Evolutionary conservation across 2,329 filamentous ascomycete species (phyloP).

Genomic region (Fusarium ramigenum): DNA sequence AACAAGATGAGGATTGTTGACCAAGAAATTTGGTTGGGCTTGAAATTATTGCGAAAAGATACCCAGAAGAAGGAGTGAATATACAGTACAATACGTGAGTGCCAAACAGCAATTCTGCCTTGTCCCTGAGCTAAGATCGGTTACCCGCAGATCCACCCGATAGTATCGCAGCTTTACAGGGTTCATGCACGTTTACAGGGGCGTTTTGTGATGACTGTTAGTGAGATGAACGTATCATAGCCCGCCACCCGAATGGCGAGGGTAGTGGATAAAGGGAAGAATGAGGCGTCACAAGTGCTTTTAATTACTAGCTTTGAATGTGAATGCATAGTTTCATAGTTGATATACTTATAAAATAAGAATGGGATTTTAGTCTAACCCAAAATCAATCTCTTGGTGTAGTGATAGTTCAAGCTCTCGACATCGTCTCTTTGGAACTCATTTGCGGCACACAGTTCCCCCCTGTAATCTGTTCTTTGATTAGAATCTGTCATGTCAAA

Average conservation of each 20-base stretch:
- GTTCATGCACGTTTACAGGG: background rate
- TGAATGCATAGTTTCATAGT: background rate
- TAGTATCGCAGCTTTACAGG: background rate
- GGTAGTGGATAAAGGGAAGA: accelerated
- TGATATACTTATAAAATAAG: accelerated
- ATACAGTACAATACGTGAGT: background rate
- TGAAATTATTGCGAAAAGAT: background rate
- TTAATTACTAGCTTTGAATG: accelerated
- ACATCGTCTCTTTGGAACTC: background rate
- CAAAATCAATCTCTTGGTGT: background rate
- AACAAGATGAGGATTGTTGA: no score
- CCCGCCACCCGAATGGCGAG: background rate
- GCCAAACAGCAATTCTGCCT: background rate
- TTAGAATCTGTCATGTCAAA: background rate
- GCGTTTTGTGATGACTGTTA: background rate
- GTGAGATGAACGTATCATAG: background rate
- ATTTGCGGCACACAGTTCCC: background rate
- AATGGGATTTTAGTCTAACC: background rate
- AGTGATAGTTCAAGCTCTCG: background rate
- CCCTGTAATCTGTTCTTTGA: background rate
- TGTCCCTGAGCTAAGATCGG: background rate
- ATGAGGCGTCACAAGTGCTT: accelerated
- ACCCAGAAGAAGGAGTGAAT: no score
- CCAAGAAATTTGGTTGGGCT: background rate
- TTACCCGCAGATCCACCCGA: background rate